phyloP scores from a whole-genome alignment of 345 rosid species.

The Turnera subulata region DNA sequence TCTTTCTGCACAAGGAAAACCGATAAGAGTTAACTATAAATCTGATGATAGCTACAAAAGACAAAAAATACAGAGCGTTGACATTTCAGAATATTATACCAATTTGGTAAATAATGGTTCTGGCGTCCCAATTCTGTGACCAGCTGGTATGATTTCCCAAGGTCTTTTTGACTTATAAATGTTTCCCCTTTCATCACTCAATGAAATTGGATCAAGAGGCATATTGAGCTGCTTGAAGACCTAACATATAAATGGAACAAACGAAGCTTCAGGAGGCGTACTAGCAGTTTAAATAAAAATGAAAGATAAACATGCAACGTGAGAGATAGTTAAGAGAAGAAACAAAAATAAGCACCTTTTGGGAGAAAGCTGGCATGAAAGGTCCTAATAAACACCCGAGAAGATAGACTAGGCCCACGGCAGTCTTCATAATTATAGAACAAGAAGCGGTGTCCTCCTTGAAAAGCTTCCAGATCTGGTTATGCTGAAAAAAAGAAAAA shows the following conservation, averaged over 20 bases:
- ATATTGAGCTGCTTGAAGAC: conserved; percentile 86
- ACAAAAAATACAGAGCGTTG: too few relatives aligned
- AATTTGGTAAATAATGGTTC: conserved; percentile 71
- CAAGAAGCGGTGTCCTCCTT: conserved; percentile 71
- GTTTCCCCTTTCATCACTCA: conserved; percentile 64
- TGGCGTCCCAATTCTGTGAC: conserved; percentile 76
- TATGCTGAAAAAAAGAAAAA: conserved; percentile 47
- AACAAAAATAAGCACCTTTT: conserved; percentile 58
- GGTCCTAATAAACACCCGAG: conserved; percentile 88
- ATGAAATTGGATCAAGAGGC: conserved; percentile 53
- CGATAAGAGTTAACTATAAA: too few relatives aligned
- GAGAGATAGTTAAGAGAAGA: too few relatives aligned
- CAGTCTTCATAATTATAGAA: conserved; percentile 69
- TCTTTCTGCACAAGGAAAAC: too few relatives aligned
- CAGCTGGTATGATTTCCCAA: conserved; percentile 76
- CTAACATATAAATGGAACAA: conserved; percentile 15
- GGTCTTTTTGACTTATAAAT: conserved; percentile 52
- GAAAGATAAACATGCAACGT: too few relatives aligned
- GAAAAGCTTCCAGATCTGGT: conserved; percentile 86
- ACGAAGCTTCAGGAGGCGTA: background rate
- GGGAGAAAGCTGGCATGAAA: conserved; percentile 93
- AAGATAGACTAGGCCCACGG: conserved; percentile 77
- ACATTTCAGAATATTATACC: too few relatives aligned
- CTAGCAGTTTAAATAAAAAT: too few relatives aligned
- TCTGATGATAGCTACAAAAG: too few relatives aligned